phyloP scores from a whole-genome alignment of 345 rosid genomes.

The Sisymbrium irio region DNA sequence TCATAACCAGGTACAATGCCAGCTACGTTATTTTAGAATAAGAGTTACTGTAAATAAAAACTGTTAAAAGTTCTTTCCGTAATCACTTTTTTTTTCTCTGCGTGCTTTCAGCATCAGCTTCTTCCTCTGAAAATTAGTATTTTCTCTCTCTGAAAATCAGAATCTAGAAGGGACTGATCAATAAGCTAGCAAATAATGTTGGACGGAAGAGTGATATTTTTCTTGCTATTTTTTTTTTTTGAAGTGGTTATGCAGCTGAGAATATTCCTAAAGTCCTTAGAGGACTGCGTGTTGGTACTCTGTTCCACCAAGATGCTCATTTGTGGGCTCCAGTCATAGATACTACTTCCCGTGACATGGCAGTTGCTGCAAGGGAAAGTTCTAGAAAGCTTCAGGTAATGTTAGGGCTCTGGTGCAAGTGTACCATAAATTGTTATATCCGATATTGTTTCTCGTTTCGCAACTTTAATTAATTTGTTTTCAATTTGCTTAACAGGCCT shows the following conservation, averaged over 20 bases:
- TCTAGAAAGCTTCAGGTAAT: conserved; percentile 90
- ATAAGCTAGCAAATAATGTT: conserved; percentile 19
- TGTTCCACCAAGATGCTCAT: conserved; percentile 87
- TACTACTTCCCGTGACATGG: conserved; percentile 71
- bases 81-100: not conserved
- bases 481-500: conserved; percentile 52
- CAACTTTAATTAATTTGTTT: conserved; percentile 8
- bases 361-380: conserved; percentile 91
- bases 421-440: not conserved
- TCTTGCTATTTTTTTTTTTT: conserved; percentile 40
- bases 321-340: conserved; percentile 57
- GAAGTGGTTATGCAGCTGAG: conserved; percentile 73
- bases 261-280: conserved; percentile 72
- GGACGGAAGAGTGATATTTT: conserved; percentile 18
- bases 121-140: not conserved
- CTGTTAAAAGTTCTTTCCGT: not conserved
- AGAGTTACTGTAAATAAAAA: not conserved
- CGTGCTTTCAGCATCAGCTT: not conserved
- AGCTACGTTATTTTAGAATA: not conserved
- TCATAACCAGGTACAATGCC: conserved; percentile 74
- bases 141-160: not conserved
- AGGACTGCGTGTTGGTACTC: conserved; percentile 84
- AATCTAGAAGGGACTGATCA: not conserved
- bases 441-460: not conserved
- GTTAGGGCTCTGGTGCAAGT: conserved; percentile 14